Base-by-base conservation (phyloP, 1,139 yeast species). In the Debaryomycetaceae sp. region DNA sequence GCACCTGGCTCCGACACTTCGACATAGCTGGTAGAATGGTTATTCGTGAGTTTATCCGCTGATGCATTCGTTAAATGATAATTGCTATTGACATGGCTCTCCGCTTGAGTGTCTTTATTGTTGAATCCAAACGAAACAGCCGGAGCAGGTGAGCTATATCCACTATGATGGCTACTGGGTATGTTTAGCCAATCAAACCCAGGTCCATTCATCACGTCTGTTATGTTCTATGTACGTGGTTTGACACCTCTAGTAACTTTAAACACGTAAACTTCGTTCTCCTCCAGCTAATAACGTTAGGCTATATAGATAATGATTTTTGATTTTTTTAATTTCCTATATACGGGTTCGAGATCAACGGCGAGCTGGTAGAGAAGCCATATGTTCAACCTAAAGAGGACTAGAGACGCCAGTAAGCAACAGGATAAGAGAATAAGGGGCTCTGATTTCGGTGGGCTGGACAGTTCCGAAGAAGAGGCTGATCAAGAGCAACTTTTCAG, bases 151-250 rank as follows among this genome's bases (percentile, higher is more conserved):
- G 60, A 54, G 11, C 41, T 40, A 1, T 57, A 38, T 22, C 46
- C 51, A 24, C 39, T 40, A 23, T 40, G 45, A n/a, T 35, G 40
- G 23, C 45, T 39, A 23, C 45, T 27, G 11, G 61, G 58, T 13
- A 57, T 38, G 42, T 59, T 58, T 36, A 59, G 49, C 66, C 66
- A 61, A 47, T 60, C 63, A 47, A 44, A 51, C 36, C 50, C 50
- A 37, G 49, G 48, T 38, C 47, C 53, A 42, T 51, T 50, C 55
- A 53, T 52, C 30, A 17, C 42, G 6, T 27, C 31, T 27, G 11
- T 27, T 27, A 27, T 27, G 31, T 27, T 27, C 8, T 27, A 7
- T 27, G 8, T 27, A 27, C 4, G 11, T 27, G 31, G 11, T 27
- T 8, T 27, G 11, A 7, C 31, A 27, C 31, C 31, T 27, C 11